A percentile compares a stretch with the other conserved stretches of the same genome.
phyloP scores from a whole-genome alignment of 2,329 filamentous ascomycete species.

The Trichoderma koningii region DNA sequence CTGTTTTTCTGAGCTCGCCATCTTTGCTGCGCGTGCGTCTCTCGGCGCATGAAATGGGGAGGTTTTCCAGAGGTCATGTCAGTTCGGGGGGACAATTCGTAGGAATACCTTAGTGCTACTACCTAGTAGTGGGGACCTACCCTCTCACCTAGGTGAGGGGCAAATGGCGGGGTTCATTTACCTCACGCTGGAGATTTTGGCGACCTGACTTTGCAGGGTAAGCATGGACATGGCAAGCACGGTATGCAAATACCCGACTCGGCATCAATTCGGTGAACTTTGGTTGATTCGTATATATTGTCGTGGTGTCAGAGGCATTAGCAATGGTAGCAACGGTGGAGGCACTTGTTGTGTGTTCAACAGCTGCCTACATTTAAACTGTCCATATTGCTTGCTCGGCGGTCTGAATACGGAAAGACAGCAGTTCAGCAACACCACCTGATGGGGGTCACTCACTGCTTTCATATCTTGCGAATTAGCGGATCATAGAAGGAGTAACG shows the following conservation, averaged over 20 bases:
- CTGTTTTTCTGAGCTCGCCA: conserved; percentile 48
- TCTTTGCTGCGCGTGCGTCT: conserved; percentile 35
- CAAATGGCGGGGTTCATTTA: conserved; percentile 35
- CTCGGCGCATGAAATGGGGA: conserved; percentile 21
- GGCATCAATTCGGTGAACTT: background rate
- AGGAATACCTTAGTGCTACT: conserved; percentile 5
- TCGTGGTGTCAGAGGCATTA: too few relatives aligned
- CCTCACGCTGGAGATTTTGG: conserved; percentile 1
- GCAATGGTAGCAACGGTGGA: too few relatives aligned
- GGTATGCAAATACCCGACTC: background rate
- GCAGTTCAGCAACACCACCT: too few relatives aligned
- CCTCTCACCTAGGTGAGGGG: conserved; percentile 33
- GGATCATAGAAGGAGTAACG: background rate
- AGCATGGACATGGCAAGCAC: background rate
- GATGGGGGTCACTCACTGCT: too few relatives aligned
- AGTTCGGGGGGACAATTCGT: conserved; percentile 13
- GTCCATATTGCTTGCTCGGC: too few relatives aligned
- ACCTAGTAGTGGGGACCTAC: conserved; percentile 38
- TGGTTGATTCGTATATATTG: too few relatives aligned
- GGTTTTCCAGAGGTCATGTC: conserved; percentile 34
- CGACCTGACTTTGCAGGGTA: conserved; percentile 3
- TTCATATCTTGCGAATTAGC: too few relatives aligned
- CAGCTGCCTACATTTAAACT: too few relatives aligned
- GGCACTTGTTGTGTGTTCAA: too few relatives aligned
- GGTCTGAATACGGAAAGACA: too few relatives aligned